Base-by-base conservation (phyloP, 257 asterid species). In the Rehmannia glutinosa region DNA sequence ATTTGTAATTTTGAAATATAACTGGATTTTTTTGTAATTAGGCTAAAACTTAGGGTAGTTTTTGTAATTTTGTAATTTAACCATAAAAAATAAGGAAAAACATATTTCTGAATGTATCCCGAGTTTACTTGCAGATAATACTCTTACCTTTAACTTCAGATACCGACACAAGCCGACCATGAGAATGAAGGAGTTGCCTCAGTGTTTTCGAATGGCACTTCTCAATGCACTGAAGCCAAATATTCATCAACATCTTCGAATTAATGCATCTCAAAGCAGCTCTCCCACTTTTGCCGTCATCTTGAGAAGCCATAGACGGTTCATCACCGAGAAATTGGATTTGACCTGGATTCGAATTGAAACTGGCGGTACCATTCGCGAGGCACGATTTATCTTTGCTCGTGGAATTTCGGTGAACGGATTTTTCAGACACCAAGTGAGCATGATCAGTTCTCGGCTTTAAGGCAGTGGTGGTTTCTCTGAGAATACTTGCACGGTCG, bases 191-290 rank as follows among this genome's bases (percentile, higher is more conserved):
- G 61, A 94, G 82, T 68, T 85, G 96, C 81, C 93, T 87, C 78
- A 94, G 73, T 6, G 99, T 91, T 81, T 84, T 87, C 2, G 95
- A 91, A 74, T 88, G 99, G 57, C 99, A 94, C 83, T 87, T 88
- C 24, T 88, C 97, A 56, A 94, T 82, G 75, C 97, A 88, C 67
- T 81, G 84, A 61, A 62, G 63, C 96, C 97, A 94, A 50, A 88
- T 78, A 73, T 87, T 82, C 43, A 35, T 81, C 87, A 91, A 72
- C 78, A 81, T 73, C 68, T 69, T 79, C 38, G 92, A 76, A 77
- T 84, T 80, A 75, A 77, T 62, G 77, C 83, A 75, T 46, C 86
- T 79, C 74, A 84, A 76, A 54, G 74, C 25, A 5, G 61, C 41
- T 55, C 68, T 79, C 49, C 80, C 82, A 35, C 74, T 54, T 45